These are phyloP conservation scores for Solanum clarkiae DNA, from an alignment of 257 asterid genomes.

Conservation along the genomic window DNA sequence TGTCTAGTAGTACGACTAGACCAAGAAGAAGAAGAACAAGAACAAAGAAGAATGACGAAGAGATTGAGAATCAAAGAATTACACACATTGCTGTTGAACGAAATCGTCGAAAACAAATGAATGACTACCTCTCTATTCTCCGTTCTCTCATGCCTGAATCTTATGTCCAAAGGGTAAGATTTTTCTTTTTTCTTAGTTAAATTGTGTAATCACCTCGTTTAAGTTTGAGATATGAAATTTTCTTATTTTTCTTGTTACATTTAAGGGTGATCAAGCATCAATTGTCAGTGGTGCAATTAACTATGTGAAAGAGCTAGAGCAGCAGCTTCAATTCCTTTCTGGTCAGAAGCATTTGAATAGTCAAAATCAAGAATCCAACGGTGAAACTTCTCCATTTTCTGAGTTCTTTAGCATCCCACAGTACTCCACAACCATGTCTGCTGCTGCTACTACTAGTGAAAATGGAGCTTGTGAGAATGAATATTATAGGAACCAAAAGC, in stretches of 20 bases:
- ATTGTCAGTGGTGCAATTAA: conserved; percentile 33
- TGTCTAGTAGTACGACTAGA: background rate
- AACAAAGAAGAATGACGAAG: conserved; percentile 16
- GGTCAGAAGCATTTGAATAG: conserved; percentile 1
- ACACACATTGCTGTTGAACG: conserved; percentile 36
- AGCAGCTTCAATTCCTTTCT: conserved; percentile 19
- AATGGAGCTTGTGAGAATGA: background rate
- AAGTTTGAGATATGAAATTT: background rate
- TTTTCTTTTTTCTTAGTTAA: background rate
- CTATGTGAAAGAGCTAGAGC: conserved; percentile 33
- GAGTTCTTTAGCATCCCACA: conserved; percentile 29
- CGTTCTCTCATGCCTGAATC: conserved; percentile 23
- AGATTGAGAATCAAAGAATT: conserved; percentile 31
- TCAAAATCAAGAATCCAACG: background rate
- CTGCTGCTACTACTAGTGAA: background rate
- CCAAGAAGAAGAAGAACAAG: conserved; percentile 10
- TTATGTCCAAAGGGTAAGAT: conserved; percentile 24
- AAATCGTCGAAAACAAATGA: conserved; percentile 34
- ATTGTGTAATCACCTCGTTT: background rate
- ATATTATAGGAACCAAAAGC: background rate
- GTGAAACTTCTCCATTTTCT: conserved; percentile 13
- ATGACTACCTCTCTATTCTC: conserved; percentile 25
- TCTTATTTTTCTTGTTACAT: background rate
- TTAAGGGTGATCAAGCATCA: conserved; percentile 36
- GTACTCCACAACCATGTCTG: conserved; percentile 3